A percentile compares a stretch with the other conserved stretches of the same genome.
Evolutionary conservation across 1,284 basidiomycete genomes (phyloP).

Genomic region (Rhodofomes roseus): DNA sequence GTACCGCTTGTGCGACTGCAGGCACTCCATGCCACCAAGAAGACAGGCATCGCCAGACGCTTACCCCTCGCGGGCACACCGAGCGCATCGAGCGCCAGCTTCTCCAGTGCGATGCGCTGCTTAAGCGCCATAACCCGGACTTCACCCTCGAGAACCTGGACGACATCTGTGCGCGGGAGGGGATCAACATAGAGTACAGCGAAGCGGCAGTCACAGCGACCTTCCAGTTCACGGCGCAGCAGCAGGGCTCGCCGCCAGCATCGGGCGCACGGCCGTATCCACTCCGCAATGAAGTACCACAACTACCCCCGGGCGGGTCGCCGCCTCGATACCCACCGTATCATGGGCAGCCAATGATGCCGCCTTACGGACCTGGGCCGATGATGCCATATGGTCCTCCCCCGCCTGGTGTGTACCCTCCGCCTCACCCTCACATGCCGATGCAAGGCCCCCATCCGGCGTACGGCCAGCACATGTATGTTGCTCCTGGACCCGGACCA

Average conservation of each 20-base stretch:
- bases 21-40: slow-evolving; percentile 78
- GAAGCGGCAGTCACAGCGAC: slow-evolving; percentile 27
- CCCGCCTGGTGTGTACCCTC: slow-evolving; percentile 27
- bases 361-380: slow-evolving; percentile 21
- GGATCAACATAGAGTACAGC: slow-evolving; percentile 50
- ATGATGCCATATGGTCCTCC: slow-evolving; percentile 32
- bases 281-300: slow-evolving; percentile 28
- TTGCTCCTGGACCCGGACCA: slow-evolving; percentile 16
- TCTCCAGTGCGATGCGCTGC: slow-evolving; percentile 66
- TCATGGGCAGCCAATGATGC: slow-evolving; percentile 27
- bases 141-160: slow-evolving; percentile 68
- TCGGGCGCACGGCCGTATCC: slow-evolving; percentile 25
- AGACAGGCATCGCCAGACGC: slow-evolving; percentile 77
- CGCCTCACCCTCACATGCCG: slow-evolving; percentile 36
- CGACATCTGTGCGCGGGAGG: slow-evolving; percentile 57
- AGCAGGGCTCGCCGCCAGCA: slow-evolving; percentile 15
- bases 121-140: slow-evolving; percentile 64
- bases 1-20: slow-evolving; percentile 76
- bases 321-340: slow-evolving; percentile 25
- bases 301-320: slow-evolving; percentile 26
- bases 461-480: slow-evolving; percentile 51
- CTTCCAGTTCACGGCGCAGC: slow-evolving; percentile 38
- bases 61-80: slow-evolving; percentile 76
- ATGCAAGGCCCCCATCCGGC: slow-evolving; percentile 45
- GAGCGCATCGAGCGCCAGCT: slow-evolving; percentile 76